Conservation (phyloP, 345 rosid species). For the Ricinus communis region DNA sequence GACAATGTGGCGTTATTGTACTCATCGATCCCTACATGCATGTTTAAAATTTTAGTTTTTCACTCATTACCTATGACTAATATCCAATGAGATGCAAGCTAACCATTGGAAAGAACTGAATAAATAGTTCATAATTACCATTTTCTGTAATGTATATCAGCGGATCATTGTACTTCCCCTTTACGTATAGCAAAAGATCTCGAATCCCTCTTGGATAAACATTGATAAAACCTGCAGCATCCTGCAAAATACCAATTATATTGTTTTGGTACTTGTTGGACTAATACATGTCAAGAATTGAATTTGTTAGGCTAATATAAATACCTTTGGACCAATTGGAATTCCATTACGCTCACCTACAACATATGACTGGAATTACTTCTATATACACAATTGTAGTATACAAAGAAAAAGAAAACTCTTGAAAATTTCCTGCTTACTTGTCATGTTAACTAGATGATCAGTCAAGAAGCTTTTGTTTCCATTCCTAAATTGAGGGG, state of each 20-base stretch:
- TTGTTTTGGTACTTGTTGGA: no score
- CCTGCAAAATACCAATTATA: no score
- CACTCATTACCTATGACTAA: not conserved
- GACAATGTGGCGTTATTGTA: slow-evolving; percentile 17
- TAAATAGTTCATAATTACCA: not conserved
- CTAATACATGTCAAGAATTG: not conserved
- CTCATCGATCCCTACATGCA: slow-evolving; percentile 22
- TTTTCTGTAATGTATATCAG: slow-evolving; percentile 22
- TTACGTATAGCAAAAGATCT: slow-evolving; percentile 17
- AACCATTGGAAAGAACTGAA: not conserved
- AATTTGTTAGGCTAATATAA: not conserved
- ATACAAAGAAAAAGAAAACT: not conserved
- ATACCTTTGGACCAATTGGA: slow-evolving; percentile 24
- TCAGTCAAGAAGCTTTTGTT: slow-evolving; percentile 32
- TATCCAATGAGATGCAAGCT: not conserved
- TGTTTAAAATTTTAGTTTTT: no score
- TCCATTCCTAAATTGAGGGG: not conserved
- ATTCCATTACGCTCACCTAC: slow-evolving; percentile 17
- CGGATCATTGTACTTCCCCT: slow-evolving; percentile 7
- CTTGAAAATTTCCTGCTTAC: slow-evolving; percentile 21
- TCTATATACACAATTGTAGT: no score
- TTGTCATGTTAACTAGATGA: slow-evolving; percentile 3
- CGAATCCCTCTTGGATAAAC: slow-evolving; percentile 12
- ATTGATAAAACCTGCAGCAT: not conserved
- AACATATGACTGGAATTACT: not conserved